phyloP scores from a whole-genome alignment of 2,329 filamentous ascomycete species.

The Diplodia scrobiculata region DNA sequence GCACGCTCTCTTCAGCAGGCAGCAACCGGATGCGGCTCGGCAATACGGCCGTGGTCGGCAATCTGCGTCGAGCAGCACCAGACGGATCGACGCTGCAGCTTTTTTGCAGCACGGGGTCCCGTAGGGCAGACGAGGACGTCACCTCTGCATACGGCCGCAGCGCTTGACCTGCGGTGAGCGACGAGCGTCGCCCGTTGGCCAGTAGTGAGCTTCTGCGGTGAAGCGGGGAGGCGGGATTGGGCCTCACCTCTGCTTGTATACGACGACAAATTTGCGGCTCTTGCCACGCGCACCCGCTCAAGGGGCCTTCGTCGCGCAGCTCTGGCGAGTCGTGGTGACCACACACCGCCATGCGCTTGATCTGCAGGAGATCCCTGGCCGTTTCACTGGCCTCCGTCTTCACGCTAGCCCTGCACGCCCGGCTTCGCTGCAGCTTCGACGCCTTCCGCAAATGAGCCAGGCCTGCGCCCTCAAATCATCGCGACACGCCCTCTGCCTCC shows the following conservation, averaged over 20 bases:
- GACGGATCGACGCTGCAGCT: conserved; percentile 5
- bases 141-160: background rate
- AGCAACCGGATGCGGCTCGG: conserved; percentile 6
- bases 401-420: conserved; percentile 8
- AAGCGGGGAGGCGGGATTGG: background rate
- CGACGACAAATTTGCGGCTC: conserved; percentile 14
- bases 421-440: conserved; percentile 20
- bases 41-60: background rate
- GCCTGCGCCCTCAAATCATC: conserved; percentile 12
- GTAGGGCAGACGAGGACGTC: conserved; percentile 13
- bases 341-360: conserved; percentile 12
- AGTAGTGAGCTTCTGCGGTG: background rate
- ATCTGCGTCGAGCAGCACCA: no score
- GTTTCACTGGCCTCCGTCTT: conserved; percentile 20
- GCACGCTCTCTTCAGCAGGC: conserved; percentile 10
- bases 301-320: background rate
- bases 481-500: conserved; percentile 11
- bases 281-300: background rate
- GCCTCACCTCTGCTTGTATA: conserved; percentile 15
- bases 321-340: background rate
- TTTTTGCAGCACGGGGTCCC: conserved; percentile 5
- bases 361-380: conserved; percentile 29
- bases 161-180: conserved; percentile 7
- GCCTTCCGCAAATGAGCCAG: background rate
- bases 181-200: background rate